These are phyloP conservation scores for Phaeosphaeria sp. DNA, from an alignment of 2,329 filamentous ascomycete genomes.

Conservation along the genomic window DNA sequence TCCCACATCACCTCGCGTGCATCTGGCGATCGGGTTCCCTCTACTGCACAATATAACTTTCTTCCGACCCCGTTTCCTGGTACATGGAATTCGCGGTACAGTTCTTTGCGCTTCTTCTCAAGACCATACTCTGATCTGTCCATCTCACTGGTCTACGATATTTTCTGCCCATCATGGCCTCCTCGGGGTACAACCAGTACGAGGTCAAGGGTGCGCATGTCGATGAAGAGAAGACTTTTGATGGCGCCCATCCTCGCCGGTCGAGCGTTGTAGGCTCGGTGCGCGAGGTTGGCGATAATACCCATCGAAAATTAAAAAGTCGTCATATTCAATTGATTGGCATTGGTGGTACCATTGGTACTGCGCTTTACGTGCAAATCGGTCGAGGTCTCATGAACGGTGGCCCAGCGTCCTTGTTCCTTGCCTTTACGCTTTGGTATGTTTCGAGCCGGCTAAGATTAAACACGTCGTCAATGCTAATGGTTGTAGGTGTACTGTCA, in stretches of 20 bases:
- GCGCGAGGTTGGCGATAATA: slow-evolving; percentile 44
- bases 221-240: slow-evolving; percentile 38
- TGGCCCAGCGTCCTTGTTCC: slow-evolving; percentile 54
- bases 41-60: neutral
- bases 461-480: slow-evolving; percentile 7
- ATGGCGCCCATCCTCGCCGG: slow-evolving; percentile 28
- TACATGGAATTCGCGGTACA: slow-evolving; percentile 43
- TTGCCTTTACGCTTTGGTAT: slow-evolving; percentile 55
- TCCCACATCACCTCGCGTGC: slow-evolving; percentile 3
- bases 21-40: neutral
- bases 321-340: slow-evolving; percentile 57
- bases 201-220: slow-evolving; percentile 19
- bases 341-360: slow-evolving; percentile 55
- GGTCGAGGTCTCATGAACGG: slow-evolving; percentile 55
- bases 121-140: slow-evolving; percentile 35
- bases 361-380: slow-evolving; percentile 57
- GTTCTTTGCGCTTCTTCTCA: slow-evolving; percentile 46
- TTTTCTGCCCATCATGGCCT: slow-evolving; percentile 37
- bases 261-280: slow-evolving; percentile 34
- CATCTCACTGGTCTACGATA: neutral
- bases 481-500: slow-evolving; percentile 49
- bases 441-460: slow-evolving; percentile 11
- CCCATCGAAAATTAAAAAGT: slow-evolving; percentile 54
- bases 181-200: slow-evolving; percentile 34
- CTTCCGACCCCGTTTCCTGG: slow-evolving; percentile 12